Conservation (phyloP, 495 filamentous ascomycete species). For the Penicillium samsonianum region DNA sequence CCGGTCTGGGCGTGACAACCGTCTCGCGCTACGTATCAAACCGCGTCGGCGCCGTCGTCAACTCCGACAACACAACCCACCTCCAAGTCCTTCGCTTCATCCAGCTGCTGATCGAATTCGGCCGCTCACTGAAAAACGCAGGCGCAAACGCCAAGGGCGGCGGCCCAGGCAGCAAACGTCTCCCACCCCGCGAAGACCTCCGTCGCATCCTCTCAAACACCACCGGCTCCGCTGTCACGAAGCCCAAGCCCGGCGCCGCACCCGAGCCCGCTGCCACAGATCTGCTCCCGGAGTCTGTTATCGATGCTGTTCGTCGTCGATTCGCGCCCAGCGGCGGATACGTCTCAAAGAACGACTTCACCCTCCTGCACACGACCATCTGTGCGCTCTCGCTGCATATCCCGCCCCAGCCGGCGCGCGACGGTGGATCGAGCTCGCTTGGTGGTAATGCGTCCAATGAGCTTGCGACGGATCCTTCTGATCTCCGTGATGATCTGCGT, state of each 20-base stretch:
- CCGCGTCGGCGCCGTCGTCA: constrained; percentile 58
- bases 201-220: constrained; percentile 43
- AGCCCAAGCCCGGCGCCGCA: constrained; percentile 10
- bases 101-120: constrained; percentile 66
- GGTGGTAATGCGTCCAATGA: constrained; percentile 66
- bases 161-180: constrained; percentile 41
- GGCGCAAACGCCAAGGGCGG: constrained; percentile 27
- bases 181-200: constrained; percentile 45
- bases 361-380: constrained; percentile 67
- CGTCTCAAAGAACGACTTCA: constrained; percentile 63
- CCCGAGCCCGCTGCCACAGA: constrained; percentile 13
- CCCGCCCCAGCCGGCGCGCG: constrained; percentile 40
- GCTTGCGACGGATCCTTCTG: constrained; percentile 72
- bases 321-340: constrained; percentile 61
- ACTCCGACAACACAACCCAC: constrained; percentile 55
- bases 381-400: constrained; percentile 63
- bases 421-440: constrained; percentile 47
- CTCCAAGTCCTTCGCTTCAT: constrained; percentile 62
- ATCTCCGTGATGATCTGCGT: constrained; percentile 76
- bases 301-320: constrained; percentile 67
- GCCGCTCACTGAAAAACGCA: constrained; percentile 42
- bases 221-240: constrained; percentile 21
- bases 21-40: constrained; percentile 66
- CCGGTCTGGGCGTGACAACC: constrained; percentile 55
- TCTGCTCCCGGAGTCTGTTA: constrained; percentile 57